These are phyloP conservation scores for Arthrobotrys entomopaga DNA, from an alignment of 2,329 filamentous ascomycete species.

Conservation along the genomic window DNA sequence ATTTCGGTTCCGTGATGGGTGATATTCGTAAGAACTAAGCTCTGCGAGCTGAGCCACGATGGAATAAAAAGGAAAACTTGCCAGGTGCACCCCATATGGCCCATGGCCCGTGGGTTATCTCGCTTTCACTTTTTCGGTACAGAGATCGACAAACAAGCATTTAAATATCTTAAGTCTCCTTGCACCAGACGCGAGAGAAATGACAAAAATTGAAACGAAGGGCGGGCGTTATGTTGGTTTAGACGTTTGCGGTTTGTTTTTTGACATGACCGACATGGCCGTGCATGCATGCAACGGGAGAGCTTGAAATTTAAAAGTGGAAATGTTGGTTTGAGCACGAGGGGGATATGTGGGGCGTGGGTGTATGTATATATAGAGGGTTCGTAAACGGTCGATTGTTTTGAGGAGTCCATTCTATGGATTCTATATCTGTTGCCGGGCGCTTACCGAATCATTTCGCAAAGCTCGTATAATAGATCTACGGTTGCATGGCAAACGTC, in stretches of 20 bases:
- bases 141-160: constrained; percentile 32
- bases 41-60: constrained; percentile 13
- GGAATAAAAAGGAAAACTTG: neutral
- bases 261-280: neutral
- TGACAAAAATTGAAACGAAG: constrained; percentile 19
- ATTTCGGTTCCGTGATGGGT: constrained; percentile 37
- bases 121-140: neutral
- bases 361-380: neutral
- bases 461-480: too few relatives aligned
- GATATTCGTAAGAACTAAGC: constrained; percentile 21
- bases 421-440: neutral
- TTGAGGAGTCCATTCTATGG: neutral
- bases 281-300: neutral
- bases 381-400: neutral
- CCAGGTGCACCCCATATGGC: neutral
- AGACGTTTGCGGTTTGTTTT: neutral
- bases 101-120: neutral
- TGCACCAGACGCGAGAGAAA: constrained; percentile 4
- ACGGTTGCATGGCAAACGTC: too few relatives aligned
- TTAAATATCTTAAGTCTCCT: constrained; percentile 16
- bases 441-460: neutral
- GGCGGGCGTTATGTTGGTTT: neutral
- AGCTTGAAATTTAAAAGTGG: neutral
- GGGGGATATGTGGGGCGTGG: too few relatives aligned
- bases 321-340: too few relatives aligned